phyloP scores from a whole-genome alignment of 2,329 filamentous ascomycete genomes.

The Taxawa tesnikishii region DNA sequence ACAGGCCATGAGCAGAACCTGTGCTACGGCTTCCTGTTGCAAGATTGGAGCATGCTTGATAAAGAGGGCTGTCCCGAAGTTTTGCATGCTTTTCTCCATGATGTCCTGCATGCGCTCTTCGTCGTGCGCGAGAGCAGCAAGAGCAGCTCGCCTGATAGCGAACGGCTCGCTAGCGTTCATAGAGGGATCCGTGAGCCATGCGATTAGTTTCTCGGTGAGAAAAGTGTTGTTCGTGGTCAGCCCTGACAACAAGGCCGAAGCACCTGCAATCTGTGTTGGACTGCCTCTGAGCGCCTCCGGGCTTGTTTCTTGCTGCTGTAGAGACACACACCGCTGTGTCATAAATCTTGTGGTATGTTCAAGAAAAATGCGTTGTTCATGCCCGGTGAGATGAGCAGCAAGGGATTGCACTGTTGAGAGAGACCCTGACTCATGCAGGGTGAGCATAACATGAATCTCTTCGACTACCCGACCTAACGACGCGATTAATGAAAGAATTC shows the following conservation, averaged over 20 bases:
- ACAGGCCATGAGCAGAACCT: slow-evolving; percentile 64
- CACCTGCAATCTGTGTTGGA: slow-evolving; percentile 4
- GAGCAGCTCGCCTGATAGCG: slow-evolving; percentile 13
- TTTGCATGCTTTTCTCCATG: slow-evolving; percentile 55
- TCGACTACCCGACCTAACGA: slow-evolving; percentile 4
- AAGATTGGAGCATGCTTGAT: slow-evolving; percentile 75
- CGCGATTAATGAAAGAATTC: not conserved
- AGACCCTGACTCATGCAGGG: not conserved
- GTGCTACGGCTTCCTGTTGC: slow-evolving; percentile 78
- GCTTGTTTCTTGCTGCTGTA: not conserved
- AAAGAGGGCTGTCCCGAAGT: slow-evolving; percentile 78
- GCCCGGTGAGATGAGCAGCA: slow-evolving; percentile 29
- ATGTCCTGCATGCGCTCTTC: slow-evolving; percentile 35
- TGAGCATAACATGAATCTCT: slow-evolving; percentile 4
- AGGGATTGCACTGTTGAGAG: slow-evolving; percentile 12
- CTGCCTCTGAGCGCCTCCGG: not conserved
- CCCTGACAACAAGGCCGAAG: slow-evolving; percentile 7
- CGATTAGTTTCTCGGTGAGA: slow-evolving; percentile 10
- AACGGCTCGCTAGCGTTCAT: slow-evolving; percentile 11
- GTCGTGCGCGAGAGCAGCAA: slow-evolving; percentile 13
- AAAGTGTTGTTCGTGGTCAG: slow-evolving; percentile 7
- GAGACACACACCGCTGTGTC: slow-evolving; percentile 8
- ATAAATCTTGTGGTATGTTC: slow-evolving; percentile 19
- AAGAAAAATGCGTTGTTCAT: slow-evolving; percentile 36
- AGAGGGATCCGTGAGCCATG: slow-evolving; percentile 13